Percentiles rank a stretch among this genome's conserved stretches.
phyloP scores from a whole-genome alignment of 768 basidiomycete genomes.

The Dacryopinax primogenitus region DNA sequence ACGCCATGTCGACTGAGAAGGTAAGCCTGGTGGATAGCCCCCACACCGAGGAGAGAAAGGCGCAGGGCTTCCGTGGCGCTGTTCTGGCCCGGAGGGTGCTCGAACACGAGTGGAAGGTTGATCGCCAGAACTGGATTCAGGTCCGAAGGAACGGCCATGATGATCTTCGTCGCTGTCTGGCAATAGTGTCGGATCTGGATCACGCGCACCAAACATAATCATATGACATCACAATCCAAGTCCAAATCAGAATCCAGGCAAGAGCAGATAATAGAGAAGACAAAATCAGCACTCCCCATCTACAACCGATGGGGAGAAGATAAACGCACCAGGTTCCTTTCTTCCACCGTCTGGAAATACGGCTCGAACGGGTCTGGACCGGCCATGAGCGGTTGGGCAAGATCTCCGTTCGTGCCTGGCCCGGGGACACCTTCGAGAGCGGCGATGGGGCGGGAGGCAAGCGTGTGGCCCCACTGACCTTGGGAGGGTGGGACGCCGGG shows the following conservation, averaged over 20 bases:
- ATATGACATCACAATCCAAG: too few species aligned
- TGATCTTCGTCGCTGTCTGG: conserved; percentile 35
- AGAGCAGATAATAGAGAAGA: too few species aligned
- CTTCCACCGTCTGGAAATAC: conserved; percentile 17
- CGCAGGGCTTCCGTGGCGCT: conserved; percentile 28
- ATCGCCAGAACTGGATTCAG: conserved; percentile 35
- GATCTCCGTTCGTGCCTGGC: not conserved
- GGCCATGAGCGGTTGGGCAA: conserved; percentile 6
- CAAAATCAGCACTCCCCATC: not conserved
- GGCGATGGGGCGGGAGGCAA: not conserved
- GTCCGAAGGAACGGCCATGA: conserved; percentile 34
- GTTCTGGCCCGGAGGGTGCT: conserved; percentile 25
- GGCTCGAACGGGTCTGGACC: conserved; percentile 18
- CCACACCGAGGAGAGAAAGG: conserved; percentile 30
- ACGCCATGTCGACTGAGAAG: conserved; percentile 20
- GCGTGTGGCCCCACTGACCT: not conserved
- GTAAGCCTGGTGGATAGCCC: conserved; percentile 32
- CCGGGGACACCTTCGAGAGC: not conserved
- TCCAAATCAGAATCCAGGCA: too few species aligned
- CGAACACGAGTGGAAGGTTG: conserved; percentile 33
- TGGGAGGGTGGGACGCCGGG: not conserved
- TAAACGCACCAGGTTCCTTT: conserved; percentile 18
- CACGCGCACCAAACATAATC: too few species aligned
- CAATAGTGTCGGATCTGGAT: conserved; percentile 34
- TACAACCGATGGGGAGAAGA: not conserved